These are phyloP conservation scores for Lentinula sp. DNA, from an alignment of 768 basidiomycete species.

Conservation along the genomic window DNA sequence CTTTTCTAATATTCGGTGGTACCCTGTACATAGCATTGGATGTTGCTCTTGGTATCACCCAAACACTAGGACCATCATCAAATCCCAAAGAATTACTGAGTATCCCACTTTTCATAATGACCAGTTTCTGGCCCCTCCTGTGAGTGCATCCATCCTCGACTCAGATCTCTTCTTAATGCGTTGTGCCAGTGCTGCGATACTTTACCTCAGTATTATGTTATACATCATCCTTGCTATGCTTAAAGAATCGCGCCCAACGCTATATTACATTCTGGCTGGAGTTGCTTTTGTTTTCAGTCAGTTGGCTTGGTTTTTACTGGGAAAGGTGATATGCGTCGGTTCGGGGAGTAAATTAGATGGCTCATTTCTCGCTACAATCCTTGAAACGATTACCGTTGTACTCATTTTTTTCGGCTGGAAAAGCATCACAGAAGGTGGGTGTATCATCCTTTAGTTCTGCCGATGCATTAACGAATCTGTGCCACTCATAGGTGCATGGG, in stretches of 20 bases:
- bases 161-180: not conserved
- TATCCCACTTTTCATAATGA: conserved; percentile 76
- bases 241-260: conserved; percentile 73
- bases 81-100: conserved; percentile 53
- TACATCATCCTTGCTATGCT: conserved; percentile 75
- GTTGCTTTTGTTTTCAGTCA: conserved; percentile 75
- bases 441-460: not conserved
- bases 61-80: conserved; percentile 50
- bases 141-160: conserved; percentile 30
- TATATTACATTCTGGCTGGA: conserved; percentile 69
- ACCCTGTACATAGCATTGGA: conserved; percentile 86
- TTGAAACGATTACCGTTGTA: conserved; percentile 71
- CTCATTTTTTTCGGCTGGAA: conserved; percentile 76
- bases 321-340: conserved; percentile 63
- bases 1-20: conserved; percentile 55
- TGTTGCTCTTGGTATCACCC: conserved; percentile 59
- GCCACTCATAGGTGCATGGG: not conserved
- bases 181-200: conserved; percentile 46
- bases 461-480: not conserved
- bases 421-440: conserved; percentile 84
- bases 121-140: conserved; percentile 73
- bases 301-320: conserved; percentile 78
- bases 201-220: conserved; percentile 72
- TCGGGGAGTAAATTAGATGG: conserved; percentile 73
- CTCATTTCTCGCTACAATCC: conserved; percentile 76